Conservation (phyloP, 2,329 filamentous ascomycete species). For the Phialemoniopsis sp. region DNA sequence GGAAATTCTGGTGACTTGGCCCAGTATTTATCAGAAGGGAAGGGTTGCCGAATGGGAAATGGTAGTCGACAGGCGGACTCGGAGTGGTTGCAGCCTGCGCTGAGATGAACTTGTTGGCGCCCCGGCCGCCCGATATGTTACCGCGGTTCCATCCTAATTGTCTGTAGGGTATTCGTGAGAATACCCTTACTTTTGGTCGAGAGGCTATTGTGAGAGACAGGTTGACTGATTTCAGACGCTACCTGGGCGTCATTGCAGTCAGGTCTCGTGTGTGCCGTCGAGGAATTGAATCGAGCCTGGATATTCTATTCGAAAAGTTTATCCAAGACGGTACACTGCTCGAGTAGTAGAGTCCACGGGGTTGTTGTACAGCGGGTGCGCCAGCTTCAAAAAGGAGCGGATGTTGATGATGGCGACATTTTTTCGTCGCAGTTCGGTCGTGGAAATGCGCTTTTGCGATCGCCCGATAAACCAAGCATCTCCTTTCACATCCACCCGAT, state of each 20-base stretch:
- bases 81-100: constrained; percentile 6
- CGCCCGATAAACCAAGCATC: neutral
- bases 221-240: constrained; percentile 27
- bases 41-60: constrained; percentile 12
- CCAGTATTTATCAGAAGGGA: constrained; percentile 10
- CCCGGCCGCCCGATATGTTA: constrained; percentile 34
- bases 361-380: neutral
- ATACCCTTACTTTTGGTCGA: constrained; percentile 35
- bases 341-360: neutral
- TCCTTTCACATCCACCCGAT: neutral
- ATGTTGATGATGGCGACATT: constrained; percentile 11
- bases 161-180: constrained; percentile 34
- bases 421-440: constrained; percentile 3
- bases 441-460: neutral
- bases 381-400: constrained; percentile 3
- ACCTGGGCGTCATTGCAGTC: constrained; percentile 13
- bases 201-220: constrained; percentile 34
- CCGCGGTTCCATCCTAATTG: constrained; percentile 29
- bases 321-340: constrained; percentile 1
- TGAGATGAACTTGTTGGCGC: constrained; percentile 23
- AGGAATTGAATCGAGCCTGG: too few relatives aligned
- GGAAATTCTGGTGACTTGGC: constrained; percentile 2
- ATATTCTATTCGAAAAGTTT: neutral
- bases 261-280: too few relatives aligned
- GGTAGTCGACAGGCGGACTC: constrained; percentile 7